Evolutionary conservation across 768 basidiomycete species (phyloP).

Genomic region (Astraeus odoratus): DNA sequence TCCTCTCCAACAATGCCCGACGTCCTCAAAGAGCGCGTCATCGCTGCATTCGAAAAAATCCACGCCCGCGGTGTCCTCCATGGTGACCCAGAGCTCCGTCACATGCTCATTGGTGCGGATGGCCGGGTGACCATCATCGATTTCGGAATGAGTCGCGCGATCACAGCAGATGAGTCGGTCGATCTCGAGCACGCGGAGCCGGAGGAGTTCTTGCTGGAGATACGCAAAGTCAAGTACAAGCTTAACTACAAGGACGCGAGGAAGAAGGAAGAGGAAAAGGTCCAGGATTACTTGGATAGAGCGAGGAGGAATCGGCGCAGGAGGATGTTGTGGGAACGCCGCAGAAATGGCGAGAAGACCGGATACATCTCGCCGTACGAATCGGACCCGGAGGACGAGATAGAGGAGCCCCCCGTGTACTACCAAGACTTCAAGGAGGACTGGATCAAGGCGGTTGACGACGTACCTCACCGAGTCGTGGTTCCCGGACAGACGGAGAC

Average conservation of each 20-base stretch:
- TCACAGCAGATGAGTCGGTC: slow-evolving; percentile 24
- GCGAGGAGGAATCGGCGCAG: slow-evolving; percentile 23
- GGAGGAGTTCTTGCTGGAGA: slow-evolving; percentile 42
- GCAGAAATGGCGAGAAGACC: slow-evolving; percentile 20
- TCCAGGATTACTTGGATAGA: slow-evolving; percentile 23
- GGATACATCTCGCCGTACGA: slow-evolving; percentile 27
- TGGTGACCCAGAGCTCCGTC: slow-evolving; percentile 39
- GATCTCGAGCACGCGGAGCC: slow-evolving; percentile 31
- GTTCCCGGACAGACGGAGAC: slow-evolving; percentile 30
- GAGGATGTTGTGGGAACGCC: slow-evolving; percentile 21
- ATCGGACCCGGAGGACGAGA: slow-evolving; percentile 27
- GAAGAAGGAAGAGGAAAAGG: slow-evolving; percentile 29
- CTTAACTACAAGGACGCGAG: slow-evolving; percentile 39
- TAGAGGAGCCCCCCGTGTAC: slow-evolving; percentile 25
- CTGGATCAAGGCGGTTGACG: slow-evolving; percentile 31
- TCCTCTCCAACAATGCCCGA: slow-evolving; percentile 52
- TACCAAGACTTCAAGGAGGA: slow-evolving; percentile 26
- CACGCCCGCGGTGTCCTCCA: slow-evolving; percentile 44
- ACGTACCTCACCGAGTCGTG: slow-evolving; percentile 28
- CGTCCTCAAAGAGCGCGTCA: slow-evolving; percentile 43
- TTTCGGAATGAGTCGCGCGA: slow-evolving; percentile 38
- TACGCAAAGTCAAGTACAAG: slow-evolving; percentile 49
- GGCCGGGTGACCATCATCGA: slow-evolving; percentile 48
- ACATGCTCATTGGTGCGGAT: slow-evolving; percentile 51
- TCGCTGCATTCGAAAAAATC: slow-evolving; percentile 43